These are phyloP conservation scores for Morella rubra DNA, from an alignment of 306 rosid species.

Conservation along the genomic window DNA sequence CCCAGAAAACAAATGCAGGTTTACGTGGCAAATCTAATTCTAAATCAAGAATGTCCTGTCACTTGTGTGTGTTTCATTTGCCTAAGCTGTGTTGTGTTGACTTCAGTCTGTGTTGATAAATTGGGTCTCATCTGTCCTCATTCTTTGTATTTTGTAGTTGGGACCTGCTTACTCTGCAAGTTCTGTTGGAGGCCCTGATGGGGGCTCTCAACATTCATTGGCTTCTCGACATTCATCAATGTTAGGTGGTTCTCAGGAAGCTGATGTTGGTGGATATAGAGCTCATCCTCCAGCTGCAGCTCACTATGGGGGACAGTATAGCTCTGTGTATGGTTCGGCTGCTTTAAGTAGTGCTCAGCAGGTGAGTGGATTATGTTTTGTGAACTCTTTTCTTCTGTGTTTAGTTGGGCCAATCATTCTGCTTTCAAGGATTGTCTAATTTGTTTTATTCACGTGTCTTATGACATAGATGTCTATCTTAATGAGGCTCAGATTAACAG, in stretches of 20 bases:
- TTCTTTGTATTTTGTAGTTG: conserved; percentile 47
- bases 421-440: neutral
- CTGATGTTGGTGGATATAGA: conserved; percentile 65
- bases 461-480: neutral
- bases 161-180: conserved; percentile 68
- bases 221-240: conserved; percentile 78
- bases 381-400: neutral
- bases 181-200: conserved; percentile 81
- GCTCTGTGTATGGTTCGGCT: conserved; percentile 80
- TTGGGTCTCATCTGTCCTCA: conserved; percentile 13
- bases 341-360: conserved; percentile 68
- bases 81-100: neutral
- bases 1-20: neutral
- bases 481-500: neutral
- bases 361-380: conserved; percentile 41
- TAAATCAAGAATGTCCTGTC: neutral
- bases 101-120: neutral
- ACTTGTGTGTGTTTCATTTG: neutral
- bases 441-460: neutral
- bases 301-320: conserved; percentile 92
- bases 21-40: neutral
- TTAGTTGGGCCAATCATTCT: neutral
- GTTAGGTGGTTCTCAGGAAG: conserved; percentile 72
- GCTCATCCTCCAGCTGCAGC: conserved; percentile 60
- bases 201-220: conserved; percentile 57